Evolutionary conservation across 345 rosid species (phyloP), one percentile per base, ranked within the genome.

Genomic region (Raphanus raphanistrum): DNA sequence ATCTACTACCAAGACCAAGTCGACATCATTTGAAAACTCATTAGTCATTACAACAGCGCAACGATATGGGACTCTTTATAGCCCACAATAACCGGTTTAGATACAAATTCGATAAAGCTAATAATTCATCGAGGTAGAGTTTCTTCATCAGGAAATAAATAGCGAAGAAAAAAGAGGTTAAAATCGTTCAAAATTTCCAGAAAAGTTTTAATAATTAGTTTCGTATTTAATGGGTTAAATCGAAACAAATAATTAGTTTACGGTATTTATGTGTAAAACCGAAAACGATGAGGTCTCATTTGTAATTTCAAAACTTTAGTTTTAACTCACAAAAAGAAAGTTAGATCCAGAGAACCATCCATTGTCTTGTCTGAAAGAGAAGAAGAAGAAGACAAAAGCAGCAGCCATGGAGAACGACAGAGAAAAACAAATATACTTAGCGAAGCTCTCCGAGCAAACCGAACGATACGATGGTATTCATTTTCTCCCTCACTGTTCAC

Each of bases 361-460:
- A 25, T 33, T 33, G 36, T 33, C 36, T 33, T 33, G 36, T 33
- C 36, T 32, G 35, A 21, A 61, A 27, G 27, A 59, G 25, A 71
- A 28, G 57, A 54, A 52, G 12, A 17, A 55, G 11, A 36, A 36
- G 11, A 9, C 11, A 36, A 9, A 36, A 36, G 43, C 43, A 36
- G 59, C 15, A 60, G 71, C 78, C 38, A 92, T 92, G 97, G 97
- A 88, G 88, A 90, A 84, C 75, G 97, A 89, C 79, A 89, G 97
- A 63, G 97, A 89, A 85, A 89, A 84, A 48, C 89, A 70, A 66
- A 92, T 92, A 55, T 92, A 92, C 89, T 81, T 79, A 86, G 97
- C 97, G 5, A 89, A 87, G 72, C 94, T 92, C 62, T 91, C 94
- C 3, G 96, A 92, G 91, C 96, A 92, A 82, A 94, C 97, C 32